Evolutionary conservation across 495 filamentous ascomycete species (phyloP), one percentile per base, ranked within the genome.

Genomic region (Corynascus novoguineensis): DNA sequence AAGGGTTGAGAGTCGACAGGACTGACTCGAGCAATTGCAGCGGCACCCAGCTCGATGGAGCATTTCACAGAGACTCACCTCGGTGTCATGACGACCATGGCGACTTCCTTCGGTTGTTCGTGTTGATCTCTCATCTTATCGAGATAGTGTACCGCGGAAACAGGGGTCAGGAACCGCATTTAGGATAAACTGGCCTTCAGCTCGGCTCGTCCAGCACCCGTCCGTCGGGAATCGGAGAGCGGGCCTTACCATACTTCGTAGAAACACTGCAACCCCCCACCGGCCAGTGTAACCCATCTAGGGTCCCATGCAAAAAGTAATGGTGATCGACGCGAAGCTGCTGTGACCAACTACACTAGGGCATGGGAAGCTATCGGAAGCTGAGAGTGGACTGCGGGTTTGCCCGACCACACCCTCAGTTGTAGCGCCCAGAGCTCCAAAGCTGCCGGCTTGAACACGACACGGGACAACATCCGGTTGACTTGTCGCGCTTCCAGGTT

Each of bases 291-390:
- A n/a, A n/a, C n/a, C n/a, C n/a, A n/a, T n/a, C n/a, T n/a, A n/a
- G 37, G 7, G 19, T 11, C 32, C 48, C 28, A 22, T 50, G 29
- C 35, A 31, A 28, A 29, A n/a, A n/a, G n/a, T n/a, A n/a, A 53
- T 53, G 35, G 50, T 24, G 50, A 53, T 53, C 50, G 50, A 15
- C 50, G 11, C 37, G n/a, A 42, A 53, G 50, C 50, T 53, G 25
- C 50, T 14, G 35, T 14, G 38, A 9, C 24, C 22, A 47, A 17
- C 21, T 22, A 25, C 15, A 22, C 21, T 15, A 24, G 19, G 44
- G n/a, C 12, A 28, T 47, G 44, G 44, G 2, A 44, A 4, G 41
- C 24, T 22, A 44, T 22, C 21, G 41, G 17, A 9, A 15, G 21
- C 41, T 44, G 12, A 8, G 10, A 11, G 0, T 10, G 1, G 2